A percentile compares a stretch with the other conserved stretches of the same genome.
Conservation (phyloP, 2,329 filamentous ascomycete species). For the Xylariomycetidae sp. region DNA sequence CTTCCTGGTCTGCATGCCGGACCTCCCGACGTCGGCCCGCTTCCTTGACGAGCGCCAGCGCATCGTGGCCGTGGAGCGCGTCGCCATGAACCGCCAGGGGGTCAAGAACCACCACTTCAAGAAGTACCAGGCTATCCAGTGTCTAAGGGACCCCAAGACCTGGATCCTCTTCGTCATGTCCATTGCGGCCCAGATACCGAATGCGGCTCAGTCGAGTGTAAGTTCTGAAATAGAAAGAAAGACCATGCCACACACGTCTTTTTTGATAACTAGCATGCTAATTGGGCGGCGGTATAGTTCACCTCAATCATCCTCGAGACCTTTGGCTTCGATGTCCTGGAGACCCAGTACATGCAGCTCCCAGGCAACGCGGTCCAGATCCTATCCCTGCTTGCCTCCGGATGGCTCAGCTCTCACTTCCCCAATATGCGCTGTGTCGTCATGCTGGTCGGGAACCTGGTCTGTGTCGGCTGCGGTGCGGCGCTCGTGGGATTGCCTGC, state of each 20-base stretch:
- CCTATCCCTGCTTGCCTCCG: constrained; percentile 44
- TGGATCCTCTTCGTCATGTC: constrained; percentile 54
- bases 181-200: constrained; percentile 51
- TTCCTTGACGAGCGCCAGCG: constrained; percentile 18
- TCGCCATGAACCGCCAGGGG: constrained; percentile 20
- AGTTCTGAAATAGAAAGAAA: too few species aligned
- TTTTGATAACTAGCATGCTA: too few species aligned
- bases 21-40: constrained; percentile 22
- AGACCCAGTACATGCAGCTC: constrained; percentile 57
- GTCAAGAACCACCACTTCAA: constrained; percentile 37
- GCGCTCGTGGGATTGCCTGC: constrained; percentile 49
- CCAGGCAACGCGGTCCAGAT: constrained; percentile 55
- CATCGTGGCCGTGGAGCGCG: constrained; percentile 22
- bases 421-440: constrained; percentile 45
- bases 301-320: constrained; percentile 23
- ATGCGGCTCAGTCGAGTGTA: constrained; percentile 48
- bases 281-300: constrained; percentile 15
- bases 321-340: constrained; percentile 37
- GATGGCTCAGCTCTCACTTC: constrained; percentile 46
- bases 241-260: too few species aligned
- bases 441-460: constrained; percentile 50
- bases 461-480: constrained; percentile 49
- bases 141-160: constrained; percentile 46
- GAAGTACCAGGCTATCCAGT: constrained; percentile 42
- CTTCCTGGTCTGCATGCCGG: constrained; percentile 22